Evolutionary conservation across 2,329 filamentous ascomycete species (phyloP).

Genomic region (Diaporthe ampelina): DNA sequence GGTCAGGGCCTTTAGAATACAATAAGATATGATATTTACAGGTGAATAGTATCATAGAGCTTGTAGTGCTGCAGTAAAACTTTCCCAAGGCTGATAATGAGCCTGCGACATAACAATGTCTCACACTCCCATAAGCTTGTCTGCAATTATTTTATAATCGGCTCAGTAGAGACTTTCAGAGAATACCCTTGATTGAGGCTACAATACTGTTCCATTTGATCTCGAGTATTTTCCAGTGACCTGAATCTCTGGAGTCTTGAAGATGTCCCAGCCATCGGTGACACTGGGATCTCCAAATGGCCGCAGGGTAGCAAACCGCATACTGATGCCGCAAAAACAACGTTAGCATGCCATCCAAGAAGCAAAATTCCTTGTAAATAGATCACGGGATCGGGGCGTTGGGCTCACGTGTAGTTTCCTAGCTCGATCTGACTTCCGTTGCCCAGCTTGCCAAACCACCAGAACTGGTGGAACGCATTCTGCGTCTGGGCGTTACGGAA

Average conservation of each 20-base stretch:
- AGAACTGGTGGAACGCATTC: slow-evolving; percentile 15
- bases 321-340: neutral
- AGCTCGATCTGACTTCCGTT: slow-evolving; percentile 32
- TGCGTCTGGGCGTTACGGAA: slow-evolving; percentile 21
- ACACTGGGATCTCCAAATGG: slow-evolving; percentile 29
- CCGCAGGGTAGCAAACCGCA: slow-evolving; percentile 5
- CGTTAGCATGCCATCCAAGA: neutral
- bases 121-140: too few relatives aligned
- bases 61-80: too few relatives aligned
- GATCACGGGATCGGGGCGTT: neutral
- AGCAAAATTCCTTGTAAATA: neutral
- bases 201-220: neutral
- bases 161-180: too few relatives aligned
- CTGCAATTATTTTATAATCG: too few relatives aligned
- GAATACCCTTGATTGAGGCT: neutral
- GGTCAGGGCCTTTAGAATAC: too few relatives aligned
- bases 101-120: too few relatives aligned
- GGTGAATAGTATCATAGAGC: too few relatives aligned
- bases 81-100: too few relatives aligned
- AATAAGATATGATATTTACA: too few relatives aligned
- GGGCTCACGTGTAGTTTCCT: slow-evolving; percentile 33
- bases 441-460: slow-evolving; percentile 36
- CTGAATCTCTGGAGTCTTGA: slow-evolving; percentile 25
- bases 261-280: slow-evolving; percentile 18
- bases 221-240: slow-evolving; percentile 24